Conservation (phyloP, 2,329 filamentous ascomycete genomes). For the Colletotrichum sp. region DNA sequence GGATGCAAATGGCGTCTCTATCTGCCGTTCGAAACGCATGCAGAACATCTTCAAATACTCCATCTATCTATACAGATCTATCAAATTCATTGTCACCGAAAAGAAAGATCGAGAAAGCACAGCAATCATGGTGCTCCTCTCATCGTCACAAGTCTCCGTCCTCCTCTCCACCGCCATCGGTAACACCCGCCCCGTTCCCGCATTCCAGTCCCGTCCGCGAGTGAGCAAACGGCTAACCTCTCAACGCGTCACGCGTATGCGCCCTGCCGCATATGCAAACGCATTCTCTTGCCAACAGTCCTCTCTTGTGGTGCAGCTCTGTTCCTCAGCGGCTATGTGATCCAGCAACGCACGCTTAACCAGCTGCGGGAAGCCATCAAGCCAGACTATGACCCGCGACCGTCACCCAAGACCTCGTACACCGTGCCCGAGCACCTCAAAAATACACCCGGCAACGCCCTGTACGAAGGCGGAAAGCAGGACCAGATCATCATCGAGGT, state of each 20-base stretch:
- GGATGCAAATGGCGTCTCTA: not conserved
- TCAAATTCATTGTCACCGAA: not conserved
- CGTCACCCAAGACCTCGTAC: constrained; percentile 46
- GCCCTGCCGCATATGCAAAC: not conserved
- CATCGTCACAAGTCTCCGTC: constrained; percentile 73
- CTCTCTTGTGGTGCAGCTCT: constrained; percentile 80
- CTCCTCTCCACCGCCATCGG: constrained; percentile 68
- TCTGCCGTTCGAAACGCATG: not conserved
- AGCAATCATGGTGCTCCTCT: constrained; percentile 57
- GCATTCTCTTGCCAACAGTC: constrained; percentile 49
- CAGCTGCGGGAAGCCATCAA: constrained; percentile 78
- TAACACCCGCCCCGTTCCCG: constrained; percentile 41
- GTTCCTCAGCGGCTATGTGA: constrained; percentile 85
- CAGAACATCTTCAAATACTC: not conserved
- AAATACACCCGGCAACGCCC: constrained; percentile 43
- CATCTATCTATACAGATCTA: not conserved
- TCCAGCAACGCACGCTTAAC: constrained; percentile 85
- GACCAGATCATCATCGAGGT: constrained; percentile 38
- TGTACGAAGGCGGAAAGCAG: constrained; percentile 20
- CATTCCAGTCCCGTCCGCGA: constrained; percentile 6
- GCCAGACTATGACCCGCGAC: constrained; percentile 44
- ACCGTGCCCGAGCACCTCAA: constrained; percentile 58
- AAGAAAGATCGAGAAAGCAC: not conserved
- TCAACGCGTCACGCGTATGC: not conserved
- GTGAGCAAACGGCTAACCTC: not conserved